Conservation (phyloP, 2,329 filamentous ascomycete genomes). For the Thyridium curvatum region DNA sequence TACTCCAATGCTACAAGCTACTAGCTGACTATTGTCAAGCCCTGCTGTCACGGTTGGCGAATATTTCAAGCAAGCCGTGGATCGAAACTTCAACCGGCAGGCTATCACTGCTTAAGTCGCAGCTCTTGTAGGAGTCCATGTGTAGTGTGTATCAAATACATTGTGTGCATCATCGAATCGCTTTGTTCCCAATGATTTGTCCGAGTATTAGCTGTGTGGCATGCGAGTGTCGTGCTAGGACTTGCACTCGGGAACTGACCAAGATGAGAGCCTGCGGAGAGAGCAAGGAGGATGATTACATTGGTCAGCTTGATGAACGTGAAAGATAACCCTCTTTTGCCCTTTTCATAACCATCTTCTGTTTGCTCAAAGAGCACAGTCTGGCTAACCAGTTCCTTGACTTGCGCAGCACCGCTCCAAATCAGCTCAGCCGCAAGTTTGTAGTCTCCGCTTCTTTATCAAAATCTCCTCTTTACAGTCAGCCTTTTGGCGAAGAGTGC, state of each 20-base stretch:
- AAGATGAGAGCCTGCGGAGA: too few species aligned
- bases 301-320: too few species aligned
- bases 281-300: too few species aligned
- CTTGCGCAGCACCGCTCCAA: constrained; percentile 63
- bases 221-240: too few species aligned
- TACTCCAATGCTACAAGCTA: not conserved
- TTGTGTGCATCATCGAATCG: too few species aligned
- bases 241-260: too few species aligned
- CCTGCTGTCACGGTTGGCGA: not conserved
- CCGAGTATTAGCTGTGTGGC: too few species aligned
- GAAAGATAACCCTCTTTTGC: constrained; percentile 82
- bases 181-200: too few species aligned
- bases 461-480: constrained; percentile 79
- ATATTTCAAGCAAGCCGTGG: not conserved
- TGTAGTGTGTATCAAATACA: too few species aligned
- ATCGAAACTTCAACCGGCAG: not conserved
- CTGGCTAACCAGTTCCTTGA: constrained; percentile 75
- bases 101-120: not conserved
- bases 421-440: constrained; percentile 75
- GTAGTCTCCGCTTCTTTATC: constrained; percentile 86
- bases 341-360: constrained; percentile 79
- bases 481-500: constrained; percentile 85
- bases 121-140: too few species aligned
- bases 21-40: not conserved
- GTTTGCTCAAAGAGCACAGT: constrained; percentile 76